phyloP scores from a whole-genome alignment of 2,329 filamentous ascomycete genomes.

The Talaromyces amestolkiae region DNA sequence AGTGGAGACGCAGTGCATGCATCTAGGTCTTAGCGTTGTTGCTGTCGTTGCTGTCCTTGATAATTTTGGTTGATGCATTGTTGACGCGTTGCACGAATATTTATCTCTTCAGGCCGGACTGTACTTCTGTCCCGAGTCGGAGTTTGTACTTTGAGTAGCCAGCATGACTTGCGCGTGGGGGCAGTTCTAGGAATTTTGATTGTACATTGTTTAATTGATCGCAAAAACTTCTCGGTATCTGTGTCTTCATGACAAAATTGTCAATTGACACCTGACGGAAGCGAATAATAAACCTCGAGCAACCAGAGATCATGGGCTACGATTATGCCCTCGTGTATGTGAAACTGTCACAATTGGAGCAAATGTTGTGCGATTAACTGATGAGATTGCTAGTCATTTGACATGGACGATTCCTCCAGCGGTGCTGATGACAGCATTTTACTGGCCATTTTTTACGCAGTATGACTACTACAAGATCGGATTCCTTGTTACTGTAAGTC shows the following conservation, averaged over 20 bases:
- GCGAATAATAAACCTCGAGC: background rate
- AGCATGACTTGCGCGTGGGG: background rate
- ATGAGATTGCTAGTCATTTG: constrained; percentile 51
- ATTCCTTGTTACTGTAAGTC: constrained; percentile 49
- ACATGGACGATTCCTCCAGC: constrained; percentile 67
- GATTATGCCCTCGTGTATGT: background rate
- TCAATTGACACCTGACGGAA: background rate
- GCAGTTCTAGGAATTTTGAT: background rate
- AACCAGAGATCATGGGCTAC: background rate
- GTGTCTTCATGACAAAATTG: background rate
- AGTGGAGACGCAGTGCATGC: background rate
- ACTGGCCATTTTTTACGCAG: constrained; percentile 60
- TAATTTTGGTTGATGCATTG: background rate
- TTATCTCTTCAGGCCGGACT: background rate
- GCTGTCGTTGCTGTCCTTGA: background rate
- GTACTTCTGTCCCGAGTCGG: too few relatives aligned
- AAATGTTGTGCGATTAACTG: background rate
- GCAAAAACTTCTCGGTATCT: background rate
- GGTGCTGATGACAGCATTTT: constrained; percentile 56
- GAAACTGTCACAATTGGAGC: background rate
- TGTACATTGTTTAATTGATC: background rate
- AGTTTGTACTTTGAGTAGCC: background rate
- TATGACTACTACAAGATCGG: constrained; percentile 62
- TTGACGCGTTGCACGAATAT: background rate
- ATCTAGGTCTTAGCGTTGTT: background rate